Evolutionary conservation across 2,329 filamentous ascomycete genomes (phyloP), one percentile per base, ranked within the genome.

Genomic region (Pezicula rhizophila): DNA sequence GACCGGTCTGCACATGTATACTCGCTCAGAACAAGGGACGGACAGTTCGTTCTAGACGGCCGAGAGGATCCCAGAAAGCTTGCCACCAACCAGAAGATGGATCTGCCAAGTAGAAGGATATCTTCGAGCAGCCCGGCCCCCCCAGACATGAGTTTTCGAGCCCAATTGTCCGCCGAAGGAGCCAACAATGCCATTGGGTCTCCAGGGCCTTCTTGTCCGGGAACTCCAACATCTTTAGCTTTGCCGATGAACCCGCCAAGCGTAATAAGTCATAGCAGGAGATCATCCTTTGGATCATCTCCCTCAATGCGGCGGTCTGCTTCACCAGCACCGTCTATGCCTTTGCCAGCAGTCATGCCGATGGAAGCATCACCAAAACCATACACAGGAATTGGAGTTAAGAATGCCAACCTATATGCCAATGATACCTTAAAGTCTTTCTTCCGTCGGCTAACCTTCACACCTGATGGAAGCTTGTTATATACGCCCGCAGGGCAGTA

Each of bases 1-100:
- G 93, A 99, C 70, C 86, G 93, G 64, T 96, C 93, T 2, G 92
- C 97, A 12, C 95, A 99, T 68, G 93, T 99, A 57, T 99, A 99
- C 71, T 92, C 87, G 1, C 74, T 99, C 54, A 95, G 89, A 72
- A 96, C 88, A 18, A 99, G 97, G 64, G 93, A 99, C 61, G 93
- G 93, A 26, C 89, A 95, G 59, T 96, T 96, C 64, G 90, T 89
- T 0, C 75, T 99, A 50, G 76, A 70, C 48, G 74, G 77, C 49
- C 75, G 81, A 50, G 79, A 83, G 17, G 54, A 82, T 48, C 84
- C 89, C 17, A 83, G 85, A 64, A 81, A 91, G 66, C 78, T 97
- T 55, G 85, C 89, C 42, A 93, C 87, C 58, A 81, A 84, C 57
- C 70, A 75, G 58, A 84, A 81, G 71, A 92, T 95, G 75, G 93